Evolutionary conservation across 1,139 yeast genomes (phyloP).

Genomic region (Kodamaea alishanica): DNA sequence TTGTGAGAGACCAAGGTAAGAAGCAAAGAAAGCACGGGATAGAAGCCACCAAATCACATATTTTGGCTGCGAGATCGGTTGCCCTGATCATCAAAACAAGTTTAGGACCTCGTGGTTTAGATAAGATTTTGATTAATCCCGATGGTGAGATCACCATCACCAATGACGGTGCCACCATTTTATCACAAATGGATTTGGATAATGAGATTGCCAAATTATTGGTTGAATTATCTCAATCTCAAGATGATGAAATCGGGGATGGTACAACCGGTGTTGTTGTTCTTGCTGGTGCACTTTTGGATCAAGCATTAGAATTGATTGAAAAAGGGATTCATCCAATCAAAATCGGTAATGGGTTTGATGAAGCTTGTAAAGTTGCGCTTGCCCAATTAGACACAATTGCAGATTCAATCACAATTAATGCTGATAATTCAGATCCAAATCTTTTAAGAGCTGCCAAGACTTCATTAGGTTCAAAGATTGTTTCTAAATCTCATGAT

Average conservation of each 20-base stretch:
- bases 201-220: slow-evolving; percentile 93
- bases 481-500: slow-evolving; percentile 90
- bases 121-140: slow-evolving; percentile 85
- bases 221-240: slow-evolving; percentile 91
- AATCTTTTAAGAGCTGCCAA: slow-evolving; percentile 85
- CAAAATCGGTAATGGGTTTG: slow-evolving; percentile 94
- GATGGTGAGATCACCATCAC: slow-evolving; percentile 98
- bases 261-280: slow-evolving; percentile 99
- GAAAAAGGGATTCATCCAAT: slow-evolving; percentile 98
- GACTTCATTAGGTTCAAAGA: slow-evolving; percentile 92
- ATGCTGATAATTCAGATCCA: slow-evolving; percentile 44
- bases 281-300: slow-evolving; percentile 88
- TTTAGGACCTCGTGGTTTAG: slow-evolving; percentile 96
- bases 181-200: slow-evolving; percentile 93
- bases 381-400: slow-evolving; percentile 68
- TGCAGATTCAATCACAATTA: slow-evolving; percentile 59
- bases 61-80: slow-evolving; percentile 93
- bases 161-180: slow-evolving; percentile 96
- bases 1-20: slow-evolving; percentile 94
- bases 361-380: slow-evolving; percentile 93
- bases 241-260: slow-evolving; percentile 98
- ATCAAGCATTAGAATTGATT: slow-evolving; percentile 89
- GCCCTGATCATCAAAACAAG: slow-evolving; percentile 91
- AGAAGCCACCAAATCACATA: slow-evolving; percentile 94
- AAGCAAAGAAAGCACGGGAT: slow-evolving; percentile 90